Evolutionary conservation across 2,329 filamentous ascomycete genomes (phyloP).

Genomic region (Colletotrichum godetiae): DNA sequence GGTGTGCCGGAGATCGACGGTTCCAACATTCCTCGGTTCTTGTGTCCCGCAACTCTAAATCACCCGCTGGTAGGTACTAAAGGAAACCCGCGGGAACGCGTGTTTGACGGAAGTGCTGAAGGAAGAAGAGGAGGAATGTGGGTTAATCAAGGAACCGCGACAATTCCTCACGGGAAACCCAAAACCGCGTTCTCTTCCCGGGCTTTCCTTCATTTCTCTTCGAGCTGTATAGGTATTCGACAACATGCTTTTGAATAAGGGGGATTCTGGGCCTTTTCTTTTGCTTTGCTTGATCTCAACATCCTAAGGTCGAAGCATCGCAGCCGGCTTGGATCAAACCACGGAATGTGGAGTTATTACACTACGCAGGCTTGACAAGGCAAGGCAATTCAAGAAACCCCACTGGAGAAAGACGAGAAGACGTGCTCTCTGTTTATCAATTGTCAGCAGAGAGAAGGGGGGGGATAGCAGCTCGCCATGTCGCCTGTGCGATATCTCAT

Average conservation of each 20-base stretch:
- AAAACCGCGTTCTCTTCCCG: neutral
- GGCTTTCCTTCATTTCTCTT: neutral
- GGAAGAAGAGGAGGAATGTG: neutral
- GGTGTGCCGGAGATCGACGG: slow-evolving; percentile 19
- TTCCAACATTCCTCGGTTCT: slow-evolving; percentile 19
- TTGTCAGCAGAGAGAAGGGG: no score
- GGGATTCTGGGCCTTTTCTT: neutral
- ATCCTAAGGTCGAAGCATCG: no score
- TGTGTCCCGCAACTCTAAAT: slow-evolving; percentile 33
- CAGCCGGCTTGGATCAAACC: no score
- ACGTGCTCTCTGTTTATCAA: no score
- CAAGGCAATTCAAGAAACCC: no score
- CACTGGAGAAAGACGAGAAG: no score
- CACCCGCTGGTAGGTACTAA: neutral
- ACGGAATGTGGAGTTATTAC: no score
- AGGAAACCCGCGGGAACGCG: neutral
- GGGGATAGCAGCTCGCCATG: no score
- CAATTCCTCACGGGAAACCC: neutral
- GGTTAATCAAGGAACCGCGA: neutral
- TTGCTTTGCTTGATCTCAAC: no score
- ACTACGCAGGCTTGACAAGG: no score
- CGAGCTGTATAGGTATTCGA: no score
- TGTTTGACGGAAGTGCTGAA: no score
- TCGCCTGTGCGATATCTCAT: neutral
- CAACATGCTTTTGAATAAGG: neutral